phyloP scores from a whole-genome alignment of 148 eudicot genomes.

The Camellia granthamiana region DNA sequence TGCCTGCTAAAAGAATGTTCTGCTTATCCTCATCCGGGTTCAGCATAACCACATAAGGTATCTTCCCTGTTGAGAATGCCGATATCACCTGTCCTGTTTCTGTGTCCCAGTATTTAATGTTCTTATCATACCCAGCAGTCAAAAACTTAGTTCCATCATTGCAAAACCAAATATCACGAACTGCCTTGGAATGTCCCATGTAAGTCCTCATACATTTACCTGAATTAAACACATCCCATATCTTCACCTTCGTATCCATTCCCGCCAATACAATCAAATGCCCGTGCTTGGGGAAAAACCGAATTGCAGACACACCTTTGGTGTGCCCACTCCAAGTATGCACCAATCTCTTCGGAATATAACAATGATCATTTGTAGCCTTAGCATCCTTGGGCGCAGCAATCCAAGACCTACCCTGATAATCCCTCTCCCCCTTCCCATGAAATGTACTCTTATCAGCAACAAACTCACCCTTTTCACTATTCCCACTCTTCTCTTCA shows the following conservation, averaged over 20 bases:
- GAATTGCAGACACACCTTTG: conserved; percentile 80
- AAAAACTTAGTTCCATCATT: conserved; percentile 91
- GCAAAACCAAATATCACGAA: conserved; percentile 79
- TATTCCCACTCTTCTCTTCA: conserved; percentile 53
- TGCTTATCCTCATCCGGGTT: conserved; percentile 98
- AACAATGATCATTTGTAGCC: conserved; percentile 79
- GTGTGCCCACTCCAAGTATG: conserved; percentile 99
- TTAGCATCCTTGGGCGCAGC: conserved; percentile 79
- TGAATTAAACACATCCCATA: conserved; percentile 89
- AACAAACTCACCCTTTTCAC: conserved; percentile 52
- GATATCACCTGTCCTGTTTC: conserved; percentile 94
- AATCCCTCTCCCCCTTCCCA: conserved; percentile 92
- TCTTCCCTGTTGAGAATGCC: conserved; percentile 83
- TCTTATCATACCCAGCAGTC: conserved; percentile 92
- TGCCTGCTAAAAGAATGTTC: conserved; percentile 86
- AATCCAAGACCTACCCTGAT: conserved; percentile 95
- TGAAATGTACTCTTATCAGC: conserved; percentile 82
- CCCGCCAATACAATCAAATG: conserved; percentile 90
- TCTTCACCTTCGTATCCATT: conserved; percentile 86
- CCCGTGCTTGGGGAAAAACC: conserved; percentile 85
- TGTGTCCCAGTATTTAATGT: conserved; percentile 95
- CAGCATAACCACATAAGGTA: conserved; percentile 90
- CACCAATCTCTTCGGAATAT: conserved; percentile 80
- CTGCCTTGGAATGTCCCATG: conserved; percentile 89
- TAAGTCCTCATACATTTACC: conserved; percentile 98